A percentile compares a stretch with the other conserved stretches of the same genome.
Conservation (phyloP, 345 rosid species). For the Populus davidiana region DNA sequence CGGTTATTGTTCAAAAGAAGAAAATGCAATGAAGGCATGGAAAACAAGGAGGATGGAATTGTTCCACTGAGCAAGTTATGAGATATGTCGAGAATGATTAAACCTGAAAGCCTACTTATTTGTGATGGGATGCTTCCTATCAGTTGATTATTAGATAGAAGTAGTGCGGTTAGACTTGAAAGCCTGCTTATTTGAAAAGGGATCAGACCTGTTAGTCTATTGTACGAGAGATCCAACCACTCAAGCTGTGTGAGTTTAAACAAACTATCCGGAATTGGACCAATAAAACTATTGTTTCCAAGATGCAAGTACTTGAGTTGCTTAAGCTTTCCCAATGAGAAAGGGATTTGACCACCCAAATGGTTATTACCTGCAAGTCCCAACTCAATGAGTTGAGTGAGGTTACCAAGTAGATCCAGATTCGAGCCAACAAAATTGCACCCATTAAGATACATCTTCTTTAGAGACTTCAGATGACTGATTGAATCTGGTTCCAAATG, state of each 20-base stretch:
- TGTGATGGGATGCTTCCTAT: background rate
- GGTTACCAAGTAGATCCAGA: background rate
- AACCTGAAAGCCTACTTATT: background rate
- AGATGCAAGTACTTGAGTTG: background rate
- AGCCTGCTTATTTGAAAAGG: too few relatives aligned
- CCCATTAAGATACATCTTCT: background rate
- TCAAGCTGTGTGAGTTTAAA: too few relatives aligned
- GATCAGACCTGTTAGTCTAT: too few relatives aligned
- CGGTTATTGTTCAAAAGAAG: conserved; percentile 3
- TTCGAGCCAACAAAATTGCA: background rate
- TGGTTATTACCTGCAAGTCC: background rate
- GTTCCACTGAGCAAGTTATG: background rate
- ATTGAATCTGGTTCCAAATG: background rate
- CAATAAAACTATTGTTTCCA: background rate
- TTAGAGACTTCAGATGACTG: background rate
- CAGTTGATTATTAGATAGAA: background rate
- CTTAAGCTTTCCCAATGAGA: conserved; percentile 3
- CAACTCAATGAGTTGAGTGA: conserved; percentile 2
- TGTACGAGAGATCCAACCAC: too few relatives aligned
- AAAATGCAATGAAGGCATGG: background rate
- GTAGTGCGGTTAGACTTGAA: fast-evolving
- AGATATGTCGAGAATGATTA: background rate
- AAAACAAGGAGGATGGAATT: background rate
- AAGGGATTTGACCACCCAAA: background rate
- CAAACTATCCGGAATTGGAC: background rate